Base-by-base conservation (phyloP, 805 yeast species). In the Ogataea ganodermae region DNA sequence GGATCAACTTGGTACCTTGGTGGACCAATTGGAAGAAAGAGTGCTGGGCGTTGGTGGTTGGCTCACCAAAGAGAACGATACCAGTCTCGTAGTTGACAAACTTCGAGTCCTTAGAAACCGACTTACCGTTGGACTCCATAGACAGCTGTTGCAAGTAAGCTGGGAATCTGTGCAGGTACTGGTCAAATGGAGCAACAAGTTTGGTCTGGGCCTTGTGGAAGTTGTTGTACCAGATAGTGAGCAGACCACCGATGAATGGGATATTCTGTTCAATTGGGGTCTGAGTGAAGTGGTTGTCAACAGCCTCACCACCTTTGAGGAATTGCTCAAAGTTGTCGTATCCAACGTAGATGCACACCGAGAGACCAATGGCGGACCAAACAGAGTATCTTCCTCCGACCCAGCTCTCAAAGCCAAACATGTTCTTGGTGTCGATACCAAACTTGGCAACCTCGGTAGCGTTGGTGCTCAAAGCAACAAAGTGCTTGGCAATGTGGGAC, bases 351-450 rank as follows among this genome's bases (percentile, higher is more conserved):
- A 94, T 74, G 61, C 96, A 96, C 55, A 94, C 92, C 23, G 97
- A 88, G 61, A 94, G 81, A 53, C 99, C 99, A 70, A 94, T 94
- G 55, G 99, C 95, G 35, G 96, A 88, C 99, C 99, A 94, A 53
- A 94, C 99, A n/a, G 99, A 94, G 84, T 94, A 94, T 73, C 99
- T 86, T 68, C 99, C 99, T 66, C 99, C 99, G 56, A 94, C 99
- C 99, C 99, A 94, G 74, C 76, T 85, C 71, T 91, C 97, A 65
- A 94, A 94, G 55, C 96, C 98, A 72, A 94, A 94, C 99, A 94
- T 94, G 79, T 94, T 94, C 70, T 83, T 86, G 68, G 97, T 83
- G 76, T 94, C 98, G 60, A 94, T 94, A 66, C 99, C 99, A 63
- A 94, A 94, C 74, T 89, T 87, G 63, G 84, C 78, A 55, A 94